Evolutionary conservation across 371 early-diverging fungal species (phyloP).

Genomic region (Mucor racemosus): DNA sequence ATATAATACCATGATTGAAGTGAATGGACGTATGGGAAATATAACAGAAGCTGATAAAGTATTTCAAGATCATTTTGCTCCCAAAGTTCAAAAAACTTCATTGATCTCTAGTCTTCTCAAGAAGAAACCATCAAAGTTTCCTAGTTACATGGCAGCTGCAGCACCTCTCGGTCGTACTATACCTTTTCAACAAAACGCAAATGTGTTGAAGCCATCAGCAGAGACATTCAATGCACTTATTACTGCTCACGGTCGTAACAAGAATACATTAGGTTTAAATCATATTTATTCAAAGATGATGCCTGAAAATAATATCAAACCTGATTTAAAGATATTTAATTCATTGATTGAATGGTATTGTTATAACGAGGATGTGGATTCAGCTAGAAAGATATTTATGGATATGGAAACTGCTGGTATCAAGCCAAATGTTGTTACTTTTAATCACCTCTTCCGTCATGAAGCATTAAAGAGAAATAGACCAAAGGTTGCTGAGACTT

Average conservation of each 20-base stretch:
- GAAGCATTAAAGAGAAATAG: constrained; percentile 43
- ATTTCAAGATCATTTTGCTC: constrained; percentile 30
- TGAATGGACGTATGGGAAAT: constrained; percentile 43
- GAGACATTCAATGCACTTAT: constrained; percentile 46
- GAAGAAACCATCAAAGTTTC: background rate
- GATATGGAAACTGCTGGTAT: constrained; percentile 44
- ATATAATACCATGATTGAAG: constrained; percentile 45
- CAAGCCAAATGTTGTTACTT: constrained; percentile 45
- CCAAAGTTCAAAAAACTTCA: constrained; percentile 8
- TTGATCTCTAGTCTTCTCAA: constrained; percentile 12
- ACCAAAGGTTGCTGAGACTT: constrained; percentile 38
- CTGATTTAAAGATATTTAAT: constrained; percentile 37
- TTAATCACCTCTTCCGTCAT: constrained; percentile 48
- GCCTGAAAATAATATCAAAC: constrained; percentile 32
- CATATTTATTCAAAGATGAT: constrained; percentile 46
- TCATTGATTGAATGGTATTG: constrained; percentile 49
- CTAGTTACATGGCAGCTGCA: constrained; percentile 6
- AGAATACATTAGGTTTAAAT: constrained; percentile 32
- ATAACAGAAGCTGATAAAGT: constrained; percentile 36
- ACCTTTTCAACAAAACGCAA: constrained; percentile 5
- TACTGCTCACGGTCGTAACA: constrained; percentile 45
- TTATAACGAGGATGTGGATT: constrained; percentile 32
- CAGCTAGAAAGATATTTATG: constrained; percentile 38
- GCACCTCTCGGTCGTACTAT: constrained; percentile 21
- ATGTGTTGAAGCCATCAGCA: constrained; percentile 26